These are phyloP conservation scores for Phytophthora pluvialis DNA, from an alignment of 352 stramenopile genomes.

Conservation along the genomic window DNA sequence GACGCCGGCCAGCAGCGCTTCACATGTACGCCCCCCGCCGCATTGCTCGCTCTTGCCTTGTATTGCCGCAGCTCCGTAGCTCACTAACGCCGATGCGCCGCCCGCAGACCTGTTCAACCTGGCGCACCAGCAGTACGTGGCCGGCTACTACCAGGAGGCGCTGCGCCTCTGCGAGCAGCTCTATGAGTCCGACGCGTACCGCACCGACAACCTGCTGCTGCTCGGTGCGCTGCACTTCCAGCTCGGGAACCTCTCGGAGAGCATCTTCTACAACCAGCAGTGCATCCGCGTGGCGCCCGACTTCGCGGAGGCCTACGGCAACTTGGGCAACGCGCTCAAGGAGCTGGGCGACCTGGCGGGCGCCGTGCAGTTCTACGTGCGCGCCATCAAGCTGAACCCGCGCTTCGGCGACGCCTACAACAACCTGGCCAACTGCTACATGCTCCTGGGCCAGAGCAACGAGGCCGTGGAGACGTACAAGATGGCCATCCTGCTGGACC, in stretches of 20 bases:
- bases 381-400: constrained; percentile 94
- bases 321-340: constrained; percentile 95
- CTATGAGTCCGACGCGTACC: constrained; percentile 87
- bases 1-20: constrained; percentile 69
- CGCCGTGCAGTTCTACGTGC: constrained; percentile 93
- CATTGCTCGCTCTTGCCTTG: background rate
- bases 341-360: constrained; percentile 91
- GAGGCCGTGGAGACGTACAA: constrained; percentile 95
- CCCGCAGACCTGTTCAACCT: constrained; percentile 75
- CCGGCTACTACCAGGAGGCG: constrained; percentile 90
- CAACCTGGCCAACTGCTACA: constrained; percentile 92
- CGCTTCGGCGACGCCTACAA: constrained; percentile 93
- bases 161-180: constrained; percentile 87
- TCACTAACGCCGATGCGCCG: constrained; percentile 3
- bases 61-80: constrained; percentile 10
- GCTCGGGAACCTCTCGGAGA: constrained; percentile 91
- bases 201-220: constrained; percentile 93
- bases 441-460: constrained; percentile 89
- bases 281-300: constrained; percentile 92
- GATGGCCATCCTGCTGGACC: constrained; percentile 91
- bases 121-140: constrained; percentile 86
- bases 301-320: constrained; percentile 94
- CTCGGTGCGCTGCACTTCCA: constrained; percentile 95
- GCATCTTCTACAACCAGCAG: constrained; percentile 96
- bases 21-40: constrained; percentile 60